Conservation (phyloP, 2,329 filamentous ascomycete species). For the Zasmidium angulare region DNA sequence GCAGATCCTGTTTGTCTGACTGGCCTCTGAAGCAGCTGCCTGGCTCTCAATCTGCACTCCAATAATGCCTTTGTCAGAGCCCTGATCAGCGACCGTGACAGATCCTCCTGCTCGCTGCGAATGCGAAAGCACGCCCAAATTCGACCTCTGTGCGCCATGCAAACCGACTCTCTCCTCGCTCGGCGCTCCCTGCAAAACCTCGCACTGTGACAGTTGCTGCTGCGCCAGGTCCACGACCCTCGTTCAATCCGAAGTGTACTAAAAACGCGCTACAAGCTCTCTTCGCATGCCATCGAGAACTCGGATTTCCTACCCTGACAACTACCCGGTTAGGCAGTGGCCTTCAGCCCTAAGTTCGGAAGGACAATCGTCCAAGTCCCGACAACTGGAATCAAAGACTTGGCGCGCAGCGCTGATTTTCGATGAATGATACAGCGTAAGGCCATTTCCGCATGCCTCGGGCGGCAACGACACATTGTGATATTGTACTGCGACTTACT, state of each 20-base stretch:
- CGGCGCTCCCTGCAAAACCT: neutral
- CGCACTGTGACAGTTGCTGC: neutral
- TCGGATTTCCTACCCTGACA: neutral
- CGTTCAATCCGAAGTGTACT: neutral
- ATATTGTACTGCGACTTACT: neutral
- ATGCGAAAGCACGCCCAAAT: neutral
- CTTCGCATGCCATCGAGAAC: neutral
- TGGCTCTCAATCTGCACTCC: neutral
- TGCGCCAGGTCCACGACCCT: neutral
- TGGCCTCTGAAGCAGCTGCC: neutral
- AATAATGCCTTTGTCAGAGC: neutral
- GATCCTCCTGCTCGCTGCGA: neutral
- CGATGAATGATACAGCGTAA: neutral
- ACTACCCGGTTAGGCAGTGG: neutral
- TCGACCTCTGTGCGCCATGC: neutral
- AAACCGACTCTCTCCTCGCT: neutral
- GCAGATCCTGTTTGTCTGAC: slow-evolving; percentile 8
- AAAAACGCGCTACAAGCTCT: neutral
- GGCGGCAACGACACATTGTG: neutral
- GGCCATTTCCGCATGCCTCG: neutral
- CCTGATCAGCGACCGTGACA: neutral
- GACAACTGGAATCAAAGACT: neutral
- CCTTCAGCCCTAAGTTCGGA: neutral
- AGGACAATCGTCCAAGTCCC: neutral
- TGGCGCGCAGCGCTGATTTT: neutral